A percentile compares a stretch with the other conserved stretches of the same genome.
phyloP scores from a whole-genome alignment of 1,284 basidiomycete genomes.

The Rhodofomes roseus region DNA sequence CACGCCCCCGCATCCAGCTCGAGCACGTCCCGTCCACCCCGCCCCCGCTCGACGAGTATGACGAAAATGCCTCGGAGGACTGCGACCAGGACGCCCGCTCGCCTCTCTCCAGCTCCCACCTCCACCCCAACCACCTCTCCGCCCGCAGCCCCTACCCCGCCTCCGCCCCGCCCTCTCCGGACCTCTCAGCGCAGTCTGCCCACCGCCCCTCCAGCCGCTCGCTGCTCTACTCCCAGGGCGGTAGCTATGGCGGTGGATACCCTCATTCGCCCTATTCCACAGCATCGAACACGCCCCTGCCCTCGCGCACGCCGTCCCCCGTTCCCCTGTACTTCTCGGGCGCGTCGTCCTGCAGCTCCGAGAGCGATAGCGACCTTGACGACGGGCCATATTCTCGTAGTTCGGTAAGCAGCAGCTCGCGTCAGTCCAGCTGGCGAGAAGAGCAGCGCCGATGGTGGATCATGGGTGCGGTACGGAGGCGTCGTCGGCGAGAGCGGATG shows the following conservation, averaged over 20 bases:
- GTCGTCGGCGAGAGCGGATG: conserved; percentile 32
- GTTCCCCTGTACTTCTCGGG: conserved; percentile 35
- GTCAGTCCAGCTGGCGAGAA: conserved; percentile 20
- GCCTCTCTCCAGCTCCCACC: conserved; percentile 6
- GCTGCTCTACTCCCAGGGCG: conserved; percentile 22
- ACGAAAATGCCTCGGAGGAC: conserved; percentile 14
- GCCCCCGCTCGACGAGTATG: conserved; percentile 16
- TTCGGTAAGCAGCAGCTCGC: conserved; percentile 32
- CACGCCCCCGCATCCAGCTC: conserved; percentile 15
- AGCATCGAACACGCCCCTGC: conserved; percentile 31
- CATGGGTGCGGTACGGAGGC: conserved; percentile 26
- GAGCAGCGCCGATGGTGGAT: conserved; percentile 35
- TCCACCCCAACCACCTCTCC: conserved; percentile 9
- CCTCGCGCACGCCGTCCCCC: conserved; percentile 35
- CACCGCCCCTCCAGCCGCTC: conserved; percentile 16
- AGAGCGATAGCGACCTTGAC: conserved; percentile 60
- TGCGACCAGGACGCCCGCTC: conserved; percentile 11
- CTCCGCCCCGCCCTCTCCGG: conserved; percentile 16
- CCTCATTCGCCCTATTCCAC: conserved; percentile 28
- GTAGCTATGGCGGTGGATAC: conserved; percentile 11
- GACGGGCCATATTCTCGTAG: conserved; percentile 46
- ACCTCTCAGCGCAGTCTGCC: conserved; percentile 20
- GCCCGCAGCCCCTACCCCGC: conserved; percentile 19
- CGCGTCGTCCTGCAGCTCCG: conserved; percentile 53
- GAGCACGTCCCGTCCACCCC: conserved; percentile 12